Evolutionary conservation across 805 yeast genomes (phyloP).

Genomic region (Debaryomyces castellii): DNA sequence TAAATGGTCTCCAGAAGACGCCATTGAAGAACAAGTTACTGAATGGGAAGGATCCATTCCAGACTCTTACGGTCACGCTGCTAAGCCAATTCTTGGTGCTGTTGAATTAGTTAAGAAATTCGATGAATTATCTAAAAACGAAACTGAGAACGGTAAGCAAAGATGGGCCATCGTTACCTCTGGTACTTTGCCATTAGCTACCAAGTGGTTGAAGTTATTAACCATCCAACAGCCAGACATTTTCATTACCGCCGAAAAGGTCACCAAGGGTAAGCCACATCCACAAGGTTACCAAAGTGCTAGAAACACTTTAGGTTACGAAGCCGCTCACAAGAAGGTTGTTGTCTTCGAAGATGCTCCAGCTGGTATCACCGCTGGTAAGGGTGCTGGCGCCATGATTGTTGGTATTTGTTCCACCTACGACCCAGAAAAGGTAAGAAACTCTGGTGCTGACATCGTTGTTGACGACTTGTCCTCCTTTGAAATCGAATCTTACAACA

Average conservation of each 20-base stretch:
- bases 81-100: constrained; percentile 77
- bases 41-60: constrained; percentile 70
- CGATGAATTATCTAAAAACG: constrained; percentile 46
- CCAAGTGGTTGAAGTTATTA: constrained; percentile 73
- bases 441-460: constrained; percentile 79
- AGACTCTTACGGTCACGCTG: constrained; percentile 67
- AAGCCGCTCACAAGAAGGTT: constrained; percentile 33
- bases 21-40: constrained; percentile 61
- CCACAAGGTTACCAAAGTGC: constrained; percentile 79
- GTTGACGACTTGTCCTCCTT: constrained; percentile 70
- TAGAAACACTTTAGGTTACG: constrained; percentile 45
- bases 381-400: constrained; percentile 77
- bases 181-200: constrained; percentile 75
- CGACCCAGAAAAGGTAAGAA: constrained; percentile 64
- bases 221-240: constrained; percentile 61
- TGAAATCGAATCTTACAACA: constrained; percentile 53
- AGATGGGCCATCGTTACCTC: constrained; percentile 89
- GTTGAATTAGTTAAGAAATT: constrained; percentile 57
- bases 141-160: constrained; percentile 40
- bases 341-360: constrained; percentile 89
- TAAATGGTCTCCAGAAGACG: constrained; percentile 73
- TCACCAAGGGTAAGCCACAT: constrained; percentile 78
- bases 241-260: constrained; percentile 82
- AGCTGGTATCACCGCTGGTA: constrained; percentile 83
- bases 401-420: constrained; percentile 84